Percentiles rank a stretch among this genome's conserved stretches.
These are phyloP conservation scores for Xylaria flabelliformis DNA, from an alignment of 495 filamentous ascomycete species.

Conservation along the genomic window DNA sequence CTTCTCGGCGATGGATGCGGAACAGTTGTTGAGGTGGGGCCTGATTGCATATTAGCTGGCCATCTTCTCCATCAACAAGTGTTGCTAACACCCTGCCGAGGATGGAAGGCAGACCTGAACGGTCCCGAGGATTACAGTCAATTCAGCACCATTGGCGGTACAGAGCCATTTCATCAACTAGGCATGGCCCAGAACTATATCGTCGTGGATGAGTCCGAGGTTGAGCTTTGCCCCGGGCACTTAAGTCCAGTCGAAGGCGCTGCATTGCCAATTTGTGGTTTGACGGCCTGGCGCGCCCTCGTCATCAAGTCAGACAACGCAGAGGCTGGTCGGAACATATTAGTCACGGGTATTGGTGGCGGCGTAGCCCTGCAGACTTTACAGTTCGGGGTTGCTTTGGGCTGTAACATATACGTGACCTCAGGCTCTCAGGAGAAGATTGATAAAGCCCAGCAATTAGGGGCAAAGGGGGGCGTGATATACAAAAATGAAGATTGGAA, in stretches of 20 bases:
- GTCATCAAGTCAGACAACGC: conserved; percentile 71
- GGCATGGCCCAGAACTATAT: not conserved
- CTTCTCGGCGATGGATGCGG: conserved; percentile 75
- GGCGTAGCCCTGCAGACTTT: conserved; percentile 1
- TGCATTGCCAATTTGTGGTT: conserved; percentile 76
- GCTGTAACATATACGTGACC: conserved; percentile 66
- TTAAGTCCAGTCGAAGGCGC: conserved; percentile 73
- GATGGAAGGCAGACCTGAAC: conserved; percentile 71
- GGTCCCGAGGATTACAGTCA: conserved; percentile 70
- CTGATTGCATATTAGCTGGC: conserved; percentile 48
- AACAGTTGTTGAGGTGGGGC: conserved; percentile 62
- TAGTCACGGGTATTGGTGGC: conserved; percentile 36
- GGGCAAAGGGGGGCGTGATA: conserved; percentile 69
- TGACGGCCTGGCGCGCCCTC: conserved; percentile 83
- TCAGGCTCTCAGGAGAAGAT: conserved; percentile 69
- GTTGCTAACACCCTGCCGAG: conserved; percentile 70
- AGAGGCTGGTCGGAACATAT: conserved; percentile 62
- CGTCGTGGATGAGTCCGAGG: not conserved
- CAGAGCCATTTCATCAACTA: conserved; percentile 44
- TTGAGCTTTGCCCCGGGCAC: conserved; percentile 60
- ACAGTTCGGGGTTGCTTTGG: not conserved
- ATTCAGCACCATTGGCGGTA: conserved; percentile 74
- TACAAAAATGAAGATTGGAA: conserved; percentile 72
- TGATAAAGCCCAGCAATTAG: conserved; percentile 64
- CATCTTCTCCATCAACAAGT: conserved; percentile 65